These are phyloP conservation scores for Galium porrigens DNA, from an alignment of 305 asterid genomes.

Conservation along the genomic window DNA sequence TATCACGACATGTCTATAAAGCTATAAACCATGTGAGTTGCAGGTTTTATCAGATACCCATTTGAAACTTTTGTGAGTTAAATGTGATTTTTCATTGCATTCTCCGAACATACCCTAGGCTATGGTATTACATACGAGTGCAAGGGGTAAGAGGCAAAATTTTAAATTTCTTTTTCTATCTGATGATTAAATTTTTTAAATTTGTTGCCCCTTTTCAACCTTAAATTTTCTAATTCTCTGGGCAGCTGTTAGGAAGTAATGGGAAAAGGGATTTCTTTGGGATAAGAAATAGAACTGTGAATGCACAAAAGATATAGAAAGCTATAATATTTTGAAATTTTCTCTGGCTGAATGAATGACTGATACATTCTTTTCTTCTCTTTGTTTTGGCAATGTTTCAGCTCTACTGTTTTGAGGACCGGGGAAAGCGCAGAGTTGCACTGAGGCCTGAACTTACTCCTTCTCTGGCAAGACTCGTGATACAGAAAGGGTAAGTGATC, in stretches of 20 bases:
- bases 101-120: background rate
- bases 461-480: conserved; percentile 85
- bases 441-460: conserved; percentile 97
- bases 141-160: background rate
- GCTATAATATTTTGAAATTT: background rate
- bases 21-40: background rate
- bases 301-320: no score
- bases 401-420: conserved; percentile 97
- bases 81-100: background rate
- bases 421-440: conserved; percentile 88
- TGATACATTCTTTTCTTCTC: background rate
- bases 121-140: background rate
- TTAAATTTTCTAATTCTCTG: background rate
- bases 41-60: background rate
- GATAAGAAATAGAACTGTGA: conserved; percentile 3
- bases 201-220: background rate
- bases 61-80: background rate
- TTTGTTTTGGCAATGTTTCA: conserved; percentile 18
- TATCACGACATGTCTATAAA: background rate
- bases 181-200: background rate
- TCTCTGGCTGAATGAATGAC: background rate
- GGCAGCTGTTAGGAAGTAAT: background rate
- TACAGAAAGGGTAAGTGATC: conserved; percentile 71
- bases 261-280: background rate
- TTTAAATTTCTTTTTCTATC: background rate